Evolutionary conservation across 352 stramenopile species (phyloP).

Genomic region (Phytopythium delawarense): DNA sequence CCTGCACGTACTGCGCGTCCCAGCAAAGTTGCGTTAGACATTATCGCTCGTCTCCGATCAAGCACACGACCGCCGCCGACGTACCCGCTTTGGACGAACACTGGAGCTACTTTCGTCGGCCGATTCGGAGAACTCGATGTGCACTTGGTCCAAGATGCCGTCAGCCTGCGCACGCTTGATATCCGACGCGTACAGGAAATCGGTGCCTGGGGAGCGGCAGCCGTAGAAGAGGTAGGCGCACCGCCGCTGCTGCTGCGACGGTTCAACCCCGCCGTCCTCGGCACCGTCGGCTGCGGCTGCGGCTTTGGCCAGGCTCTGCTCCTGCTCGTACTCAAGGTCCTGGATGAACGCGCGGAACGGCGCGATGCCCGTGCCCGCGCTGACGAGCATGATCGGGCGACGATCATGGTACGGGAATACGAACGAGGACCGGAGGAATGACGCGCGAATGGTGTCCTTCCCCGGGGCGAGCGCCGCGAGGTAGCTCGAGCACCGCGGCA

Average conservation of each 20-base stretch:
- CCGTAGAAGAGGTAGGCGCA: conserved; percentile 78
- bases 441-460: conserved; percentile 42
- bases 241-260: conserved; percentile 9
- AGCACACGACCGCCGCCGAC: conserved; percentile 6
- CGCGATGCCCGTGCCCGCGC: conserved; percentile 74
- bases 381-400: conserved; percentile 70
- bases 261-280: background rate
- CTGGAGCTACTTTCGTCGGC: conserved; percentile 8
- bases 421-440: conserved; percentile 74
- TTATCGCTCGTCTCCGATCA: background rate
- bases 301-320: conserved; percentile 11
- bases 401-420: conserved; percentile 60
- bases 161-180: conserved; percentile 32
- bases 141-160: conserved; percentile 44
- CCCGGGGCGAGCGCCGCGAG: conserved; percentile 42
- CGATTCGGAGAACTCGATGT: conserved; percentile 55
- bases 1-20: conserved; percentile 63
- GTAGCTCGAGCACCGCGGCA: conserved; percentile 77
- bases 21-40: background rate
- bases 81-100: conserved; percentile 38
- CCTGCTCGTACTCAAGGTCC: conserved; percentile 58
- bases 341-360: conserved; percentile 81
- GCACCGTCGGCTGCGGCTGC: conserved; percentile 8
- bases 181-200: conserved; percentile 74
- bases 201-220: conserved; percentile 47